Percentiles rank a stretch among this genome's conserved stretches.
Conservation (phyloP, 495 filamentous ascomycete genomes). For the Podospora pseudopauciseta region DNA sequence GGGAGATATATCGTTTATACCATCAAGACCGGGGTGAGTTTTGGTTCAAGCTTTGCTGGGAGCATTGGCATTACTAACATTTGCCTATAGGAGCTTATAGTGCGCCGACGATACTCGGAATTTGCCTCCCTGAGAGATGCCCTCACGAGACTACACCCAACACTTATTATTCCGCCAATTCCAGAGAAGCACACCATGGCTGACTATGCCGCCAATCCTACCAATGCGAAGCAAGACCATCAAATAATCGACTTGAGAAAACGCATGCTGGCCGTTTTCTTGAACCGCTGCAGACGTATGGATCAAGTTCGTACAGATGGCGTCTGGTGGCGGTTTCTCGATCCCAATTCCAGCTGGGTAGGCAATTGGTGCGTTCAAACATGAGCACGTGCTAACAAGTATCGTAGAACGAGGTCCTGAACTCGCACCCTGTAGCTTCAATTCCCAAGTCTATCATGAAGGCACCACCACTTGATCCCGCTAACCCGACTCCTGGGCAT, state of each 20-base stretch:
- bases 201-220: conserved; percentile 95
- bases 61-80: conserved; percentile 20
- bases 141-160: conserved; percentile 85
- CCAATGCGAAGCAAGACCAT: conserved; percentile 94
- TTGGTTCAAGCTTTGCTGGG: not conserved
- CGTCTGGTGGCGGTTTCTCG: conserved; percentile 95
- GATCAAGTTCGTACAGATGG: conserved; percentile 89
- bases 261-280: conserved; percentile 90
- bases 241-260: conserved; percentile 94
- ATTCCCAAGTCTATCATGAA: conserved; percentile 92
- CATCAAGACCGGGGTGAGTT: conserved; percentile 83
- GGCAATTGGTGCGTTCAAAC: conserved; percentile 19
- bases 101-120: conserved; percentile 91
- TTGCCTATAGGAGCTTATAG: conserved; percentile 75
- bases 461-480: conserved; percentile 87
- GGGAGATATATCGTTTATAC: conserved; percentile 92
- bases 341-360: conserved; percentile 99
- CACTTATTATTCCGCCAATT: conserved; percentile 91
- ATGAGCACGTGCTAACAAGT: conserved; percentile 31
- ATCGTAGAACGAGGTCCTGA: conserved; percentile 78
- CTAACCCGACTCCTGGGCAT: conserved; percentile 86
- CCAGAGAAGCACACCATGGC: conserved; percentile 98
- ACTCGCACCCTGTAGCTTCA: conserved; percentile 82
- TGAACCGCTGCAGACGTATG: conserved; percentile 91
- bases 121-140: conserved; percentile 90